A percentile compares a stretch with the other conserved stretches of the same genome.
phyloP scores from a whole-genome alignment of 2,329 filamentous ascomycete genomes.

The Alternaria panax region DNA sequence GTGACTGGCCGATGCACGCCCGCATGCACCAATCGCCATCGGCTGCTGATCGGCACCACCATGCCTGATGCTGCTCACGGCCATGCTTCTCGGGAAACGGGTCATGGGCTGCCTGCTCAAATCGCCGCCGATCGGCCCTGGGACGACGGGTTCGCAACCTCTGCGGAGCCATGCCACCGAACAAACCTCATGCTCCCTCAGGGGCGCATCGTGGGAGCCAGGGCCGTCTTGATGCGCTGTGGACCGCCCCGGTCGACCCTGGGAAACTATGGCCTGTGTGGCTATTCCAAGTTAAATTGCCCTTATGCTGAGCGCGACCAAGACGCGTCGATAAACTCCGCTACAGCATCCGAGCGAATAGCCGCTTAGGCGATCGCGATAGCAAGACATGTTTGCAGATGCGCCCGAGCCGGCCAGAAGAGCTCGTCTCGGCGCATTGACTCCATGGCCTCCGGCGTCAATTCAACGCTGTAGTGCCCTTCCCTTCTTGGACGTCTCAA shows the following conservation, averaged over 20 bases:
- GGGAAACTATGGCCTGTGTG: slow-evolving; percentile 17
- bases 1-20: slow-evolving; percentile 33
- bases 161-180: slow-evolving; percentile 38
- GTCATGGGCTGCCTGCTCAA: slow-evolving; percentile 27
- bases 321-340: slow-evolving; percentile 32
- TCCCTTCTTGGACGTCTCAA: slow-evolving; percentile 32
- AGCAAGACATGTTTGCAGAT: slow-evolving; percentile 16
- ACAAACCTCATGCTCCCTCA: slow-evolving; percentile 11
- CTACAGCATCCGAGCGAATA: slow-evolving; percentile 24
- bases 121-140: slow-evolving; percentile 37
- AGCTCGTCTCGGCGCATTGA: slow-evolving; percentile 27
- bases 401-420: slow-evolving; percentile 15
- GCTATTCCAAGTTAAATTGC: slow-evolving; percentile 39
- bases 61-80: slow-evolving; percentile 23
- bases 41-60: slow-evolving; percentile 38
- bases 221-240: slow-evolving; percentile 23
- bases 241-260: slow-evolving; percentile 14
- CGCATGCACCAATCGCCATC: slow-evolving; percentile 25
- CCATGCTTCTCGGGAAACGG: slow-evolving; percentile 38
- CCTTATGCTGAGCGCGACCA: slow-evolving; percentile 34
- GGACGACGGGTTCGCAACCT: slow-evolving; percentile 15
- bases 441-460: slow-evolving; percentile 19
- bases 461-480: slow-evolving; percentile 19
- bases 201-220: slow-evolving; percentile 21
- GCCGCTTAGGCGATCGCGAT: slow-evolving; percentile 22